Percentiles rank a stretch among this genome's conserved stretches.
phyloP scores from a whole-genome alignment of 768 basidiomycete genomes.

The Peribolospora baueri region DNA sequence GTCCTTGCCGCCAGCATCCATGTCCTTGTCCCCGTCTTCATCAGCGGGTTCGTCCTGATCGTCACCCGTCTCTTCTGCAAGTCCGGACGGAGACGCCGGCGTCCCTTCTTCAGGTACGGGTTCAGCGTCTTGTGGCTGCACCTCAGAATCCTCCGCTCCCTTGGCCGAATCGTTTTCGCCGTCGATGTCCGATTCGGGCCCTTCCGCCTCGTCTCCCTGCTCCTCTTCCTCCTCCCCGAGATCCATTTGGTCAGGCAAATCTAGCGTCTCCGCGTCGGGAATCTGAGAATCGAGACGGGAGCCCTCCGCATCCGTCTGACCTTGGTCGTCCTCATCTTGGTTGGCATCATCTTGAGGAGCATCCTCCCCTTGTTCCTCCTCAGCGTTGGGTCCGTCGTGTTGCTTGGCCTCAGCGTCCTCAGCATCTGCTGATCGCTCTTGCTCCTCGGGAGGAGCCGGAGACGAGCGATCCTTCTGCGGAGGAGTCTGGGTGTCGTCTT shows the following conservation, averaged over 20 bases:
- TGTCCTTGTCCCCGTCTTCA: constrained; percentile 10
- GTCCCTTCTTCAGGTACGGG: neutral
- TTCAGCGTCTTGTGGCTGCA: no score
- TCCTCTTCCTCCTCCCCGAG: constrained; percentile 25
- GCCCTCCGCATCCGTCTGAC: constrained; percentile 30
- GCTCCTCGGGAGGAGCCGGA: constrained; percentile 9
- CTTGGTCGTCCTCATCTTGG: constrained; percentile 14
- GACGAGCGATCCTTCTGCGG: constrained; percentile 14
- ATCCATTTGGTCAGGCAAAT: constrained; percentile 70
- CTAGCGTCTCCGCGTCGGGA: constrained; percentile 55
- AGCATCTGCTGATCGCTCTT: constrained; percentile 14
- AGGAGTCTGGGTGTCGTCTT: constrained; percentile 28
- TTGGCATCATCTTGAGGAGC: constrained; percentile 8
- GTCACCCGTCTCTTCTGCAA: constrained; percentile 9
- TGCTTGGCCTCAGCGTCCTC: constrained; percentile 15
- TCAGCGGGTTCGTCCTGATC: constrained; percentile 13
- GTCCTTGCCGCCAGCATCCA: no score
- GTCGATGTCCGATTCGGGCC: constrained; percentile 8
- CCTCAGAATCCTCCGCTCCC: neutral
- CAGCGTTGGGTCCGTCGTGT: constrained; percentile 6
- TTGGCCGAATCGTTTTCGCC: constrained; percentile 4
- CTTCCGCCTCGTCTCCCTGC: constrained; percentile 10
- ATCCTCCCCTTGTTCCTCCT: constrained; percentile 7
- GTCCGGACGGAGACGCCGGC: no score
- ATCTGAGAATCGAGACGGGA: constrained; percentile 47